These are phyloP conservation scores for Kurtzmaniella quercitrusa DNA, from an alignment of 1,139 yeast species.

Conservation along the genomic window DNA sequence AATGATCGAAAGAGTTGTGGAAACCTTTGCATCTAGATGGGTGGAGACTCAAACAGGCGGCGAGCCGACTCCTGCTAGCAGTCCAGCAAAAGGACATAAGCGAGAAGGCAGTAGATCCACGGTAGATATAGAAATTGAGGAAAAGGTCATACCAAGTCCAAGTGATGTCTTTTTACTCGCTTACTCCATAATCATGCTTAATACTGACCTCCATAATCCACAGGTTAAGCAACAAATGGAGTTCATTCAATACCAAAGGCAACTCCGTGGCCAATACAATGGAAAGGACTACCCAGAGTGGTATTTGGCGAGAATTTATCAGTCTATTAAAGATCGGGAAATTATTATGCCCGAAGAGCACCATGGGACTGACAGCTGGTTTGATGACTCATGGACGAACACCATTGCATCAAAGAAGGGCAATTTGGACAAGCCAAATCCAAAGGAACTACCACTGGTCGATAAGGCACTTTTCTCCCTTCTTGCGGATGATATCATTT, in stretches of 20 bases:
- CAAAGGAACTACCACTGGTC: slow-evolving; percentile 37
- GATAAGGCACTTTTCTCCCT: slow-evolving; percentile 68
- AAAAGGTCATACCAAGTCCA: slow-evolving; percentile 59
- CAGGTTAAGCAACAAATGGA: slow-evolving; percentile 86
- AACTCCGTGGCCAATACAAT: slow-evolving; percentile 76
- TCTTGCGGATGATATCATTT: slow-evolving; percentile 57
- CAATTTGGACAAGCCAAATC: slow-evolving; percentile 18
- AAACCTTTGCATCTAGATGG: slow-evolving; percentile 78
- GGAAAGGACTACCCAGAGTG: slow-evolving; percentile 78
- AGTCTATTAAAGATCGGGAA: slow-evolving; percentile 78
- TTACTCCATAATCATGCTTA: slow-evolving; percentile 71
- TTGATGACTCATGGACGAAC: slow-evolving; percentile 91
- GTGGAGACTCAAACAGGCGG: slow-evolving; percentile 48
- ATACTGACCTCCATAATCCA: slow-evolving; percentile 76
- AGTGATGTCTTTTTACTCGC: slow-evolving; percentile 72
- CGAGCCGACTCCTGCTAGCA: neutral
- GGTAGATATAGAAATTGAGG: slow-evolving; percentile 20
- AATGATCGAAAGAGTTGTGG: slow-evolving; percentile 89
- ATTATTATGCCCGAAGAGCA: slow-evolving; percentile 98
- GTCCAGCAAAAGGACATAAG: slow-evolving; percentile 9
- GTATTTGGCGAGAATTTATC: slow-evolving; percentile 78
- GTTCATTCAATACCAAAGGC: slow-evolving; percentile 72
- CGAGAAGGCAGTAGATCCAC: slow-evolving; percentile 12
- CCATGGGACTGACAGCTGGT: slow-evolving; percentile 80
- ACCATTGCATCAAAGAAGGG: slow-evolving; percentile 35